Conservation (phyloP, 2,329 filamentous ascomycete genomes). For the Ophiostoma perfectum region DNA sequence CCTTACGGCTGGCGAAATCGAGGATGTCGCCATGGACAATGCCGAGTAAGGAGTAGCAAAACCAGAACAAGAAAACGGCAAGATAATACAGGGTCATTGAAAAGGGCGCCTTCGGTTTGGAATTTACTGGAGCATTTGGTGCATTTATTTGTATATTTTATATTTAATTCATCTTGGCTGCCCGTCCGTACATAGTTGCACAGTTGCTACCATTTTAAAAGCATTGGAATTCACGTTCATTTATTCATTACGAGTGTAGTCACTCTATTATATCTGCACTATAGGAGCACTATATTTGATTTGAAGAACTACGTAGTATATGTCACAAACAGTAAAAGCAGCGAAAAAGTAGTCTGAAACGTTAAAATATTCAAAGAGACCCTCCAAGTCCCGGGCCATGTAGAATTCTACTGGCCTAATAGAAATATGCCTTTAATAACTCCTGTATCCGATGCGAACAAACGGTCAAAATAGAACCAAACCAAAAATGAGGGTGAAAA, state of each 20-base stretch:
- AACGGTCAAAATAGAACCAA: neutral
- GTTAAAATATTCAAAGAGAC: conserved; percentile 4
- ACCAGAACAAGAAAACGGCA: neutral
- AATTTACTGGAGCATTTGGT: conserved; percentile 8
- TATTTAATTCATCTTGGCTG: neutral
- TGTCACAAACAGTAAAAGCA: too few relatives aligned
- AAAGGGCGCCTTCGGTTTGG: neutral
- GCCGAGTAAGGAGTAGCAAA: conserved; percentile 10
- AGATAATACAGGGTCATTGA: neutral
- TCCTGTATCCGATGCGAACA: conserved; percentile 14
- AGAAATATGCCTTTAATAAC: neutral
- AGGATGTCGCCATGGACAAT: conserved; percentile 28
- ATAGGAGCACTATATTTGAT: too few relatives aligned
- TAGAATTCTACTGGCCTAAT: conserved; percentile 5
- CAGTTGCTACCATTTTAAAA: neutral
- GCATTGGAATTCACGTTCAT: neutral
- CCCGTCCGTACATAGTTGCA: neutral
- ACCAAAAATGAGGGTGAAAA: neutral
- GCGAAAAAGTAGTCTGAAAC: neutral
- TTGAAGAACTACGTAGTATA: too few relatives aligned
- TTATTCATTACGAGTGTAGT: neutral
- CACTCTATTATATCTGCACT: too few relatives aligned
- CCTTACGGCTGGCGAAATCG: conserved; percentile 21
- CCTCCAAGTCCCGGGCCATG: neutral
- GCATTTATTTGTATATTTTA: neutral